phyloP scores from a whole-genome alignment of 1,284 basidiomycete species.

The Schizophyllum amplum region DNA sequence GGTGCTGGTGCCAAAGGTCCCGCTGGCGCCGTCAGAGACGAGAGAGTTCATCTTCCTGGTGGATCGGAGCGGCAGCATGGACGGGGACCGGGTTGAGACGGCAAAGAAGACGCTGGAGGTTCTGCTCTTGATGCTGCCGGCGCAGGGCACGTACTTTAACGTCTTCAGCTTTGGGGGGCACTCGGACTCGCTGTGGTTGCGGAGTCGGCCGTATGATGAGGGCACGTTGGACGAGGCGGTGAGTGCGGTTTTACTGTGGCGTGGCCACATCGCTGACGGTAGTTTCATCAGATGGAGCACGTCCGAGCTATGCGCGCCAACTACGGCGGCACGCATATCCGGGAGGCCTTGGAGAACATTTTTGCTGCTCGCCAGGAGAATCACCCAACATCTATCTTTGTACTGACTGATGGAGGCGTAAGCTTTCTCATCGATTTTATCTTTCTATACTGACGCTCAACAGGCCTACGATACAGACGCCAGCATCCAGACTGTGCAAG shows the following conservation, averaged over 20 bases:
- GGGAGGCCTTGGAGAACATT: constrained; percentile 26
- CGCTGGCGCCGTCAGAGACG: constrained; percentile 24
- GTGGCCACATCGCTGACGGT: constrained; percentile 4
- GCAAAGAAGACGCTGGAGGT: constrained; percentile 31
- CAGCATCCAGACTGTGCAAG: constrained; percentile 20
- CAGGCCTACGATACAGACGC: constrained; percentile 21
- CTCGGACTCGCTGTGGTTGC: constrained; percentile 26
- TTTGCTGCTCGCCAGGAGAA: constrained; percentile 22
- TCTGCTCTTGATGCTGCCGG: constrained; percentile 33
- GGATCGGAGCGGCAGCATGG: constrained; percentile 40
- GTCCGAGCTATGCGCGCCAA: constrained; percentile 32
- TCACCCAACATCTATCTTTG: constrained; percentile 37
- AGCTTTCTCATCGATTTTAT: constrained; percentile 8
- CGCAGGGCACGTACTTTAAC: constrained; percentile 32
- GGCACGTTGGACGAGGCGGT: constrained; percentile 30
- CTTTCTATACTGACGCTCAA: not conserved
- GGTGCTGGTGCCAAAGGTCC: constrained; percentile 21
- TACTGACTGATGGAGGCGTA: constrained; percentile 47
- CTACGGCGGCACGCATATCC: constrained; percentile 41
- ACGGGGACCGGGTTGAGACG: constrained; percentile 21
- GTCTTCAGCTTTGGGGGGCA: constrained; percentile 39
- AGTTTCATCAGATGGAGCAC: constrained; percentile 18
- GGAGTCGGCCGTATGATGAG: constrained; percentile 26
- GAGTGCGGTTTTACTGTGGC: constrained; percentile 11
- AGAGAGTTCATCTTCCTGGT: constrained; percentile 44